Evolutionary conservation across 2,329 filamentous ascomycete species (phyloP), one percentile per base, ranked within the genome.

Genomic region (Fusarium austroafricanum): DNA sequence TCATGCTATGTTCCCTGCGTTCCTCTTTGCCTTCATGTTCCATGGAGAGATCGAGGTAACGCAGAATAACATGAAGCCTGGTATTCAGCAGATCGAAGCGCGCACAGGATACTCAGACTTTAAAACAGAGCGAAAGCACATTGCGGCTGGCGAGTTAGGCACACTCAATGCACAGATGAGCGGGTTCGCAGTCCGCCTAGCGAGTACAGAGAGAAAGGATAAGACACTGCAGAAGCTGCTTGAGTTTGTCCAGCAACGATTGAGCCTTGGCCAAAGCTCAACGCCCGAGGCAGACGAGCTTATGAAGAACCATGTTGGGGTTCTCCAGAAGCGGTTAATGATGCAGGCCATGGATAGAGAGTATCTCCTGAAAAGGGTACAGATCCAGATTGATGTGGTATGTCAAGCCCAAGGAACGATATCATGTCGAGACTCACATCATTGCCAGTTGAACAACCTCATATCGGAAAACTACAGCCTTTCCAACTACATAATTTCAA

Each of bases 361-460:
- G 2, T 81, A 78, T 38, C 76, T 73, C 2, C 54, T 76, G 53
- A 79, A 79, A 61, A 76, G 80, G 14, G 76, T 79, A 1, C 74
- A 80, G 21, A 75, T 81, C n/a, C 80, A 81, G 39, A 79, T 79
- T 37, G 73, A 76, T 46, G 78, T 75, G n/a, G 78, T 79, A 72
- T 60, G 77, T 73, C 21, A 14, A 23, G 15, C 15, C 8, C 33
- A 15, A 20, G 10, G n/a, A 23, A 15, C 3, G 3, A 23, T 6
- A 23, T 29, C 26, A 29, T 14, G 18, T 14, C 20, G 10, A 44
- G 17, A 55, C 56, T 69, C 38, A 71, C 57, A 53, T 59, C 8
- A 10, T 10, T 6, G n/a, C 26, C 28, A 80, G 75, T 73, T 81
- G 20, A 77, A 80, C 42, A 77, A 78, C 55, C 73, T 81, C 43